Conservation (phyloP, 1,139 yeast genomes). For the Candida glucosophila region DNA sequence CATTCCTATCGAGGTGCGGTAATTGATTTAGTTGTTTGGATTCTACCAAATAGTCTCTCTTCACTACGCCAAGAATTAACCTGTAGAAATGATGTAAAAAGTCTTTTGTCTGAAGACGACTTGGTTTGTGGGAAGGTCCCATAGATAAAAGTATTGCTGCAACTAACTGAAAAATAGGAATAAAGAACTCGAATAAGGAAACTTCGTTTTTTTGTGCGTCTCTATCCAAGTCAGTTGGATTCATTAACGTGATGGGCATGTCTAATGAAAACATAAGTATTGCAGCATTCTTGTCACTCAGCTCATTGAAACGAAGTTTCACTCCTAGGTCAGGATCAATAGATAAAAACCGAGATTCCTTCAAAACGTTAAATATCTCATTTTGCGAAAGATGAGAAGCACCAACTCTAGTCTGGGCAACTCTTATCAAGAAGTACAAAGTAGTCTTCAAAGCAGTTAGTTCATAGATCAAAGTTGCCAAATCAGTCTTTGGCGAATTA, state of each 20-base stretch:
- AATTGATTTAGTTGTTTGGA: constrained; percentile 10
- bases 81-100: constrained; percentile 48
- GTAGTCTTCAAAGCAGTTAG: constrained; percentile 70
- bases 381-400: constrained; percentile 70
- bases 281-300: constrained; percentile 13
- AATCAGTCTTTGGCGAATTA: constrained; percentile 11
- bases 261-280: constrained; percentile 43
- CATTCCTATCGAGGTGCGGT: constrained; percentile 13
- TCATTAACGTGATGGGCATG: constrained; percentile 33
- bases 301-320: constrained; percentile 25
- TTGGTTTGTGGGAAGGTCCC: constrained; percentile 69
- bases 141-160: constrained; percentile 62
- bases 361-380: constrained; percentile 58
- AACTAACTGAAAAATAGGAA: constrained; percentile 73
- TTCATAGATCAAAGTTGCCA: constrained; percentile 53
- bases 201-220: constrained; percentile 17
- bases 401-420: constrained; percentile 71
- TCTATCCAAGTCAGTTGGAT: constrained; percentile 10
- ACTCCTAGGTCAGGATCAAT: constrained; percentile 80
- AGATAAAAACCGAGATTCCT: constrained; percentile 46
- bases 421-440: constrained; percentile 57
- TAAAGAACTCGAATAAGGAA: constrained; percentile 59
- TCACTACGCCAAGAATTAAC: constrained; percentile 59
- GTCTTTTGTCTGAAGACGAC: constrained; percentile 45
- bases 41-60: constrained; percentile 50